Base-by-base conservation (phyloP, 148 eudicot genomes). In the Diospyros kaki region DNA sequence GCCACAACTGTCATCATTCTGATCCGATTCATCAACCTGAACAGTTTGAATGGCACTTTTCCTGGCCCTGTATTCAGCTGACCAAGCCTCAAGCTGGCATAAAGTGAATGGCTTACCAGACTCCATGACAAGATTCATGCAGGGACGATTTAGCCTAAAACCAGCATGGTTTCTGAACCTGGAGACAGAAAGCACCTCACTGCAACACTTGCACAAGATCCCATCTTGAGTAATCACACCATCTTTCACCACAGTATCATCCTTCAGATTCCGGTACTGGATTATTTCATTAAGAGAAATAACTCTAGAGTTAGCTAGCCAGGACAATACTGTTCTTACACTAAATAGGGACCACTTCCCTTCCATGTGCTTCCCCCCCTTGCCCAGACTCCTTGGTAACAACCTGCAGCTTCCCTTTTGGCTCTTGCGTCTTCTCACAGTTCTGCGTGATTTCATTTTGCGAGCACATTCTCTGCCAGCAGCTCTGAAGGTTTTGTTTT, bases 61-160 rank as follows among this genome's bases (percentile, higher is more conserved):
- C 87, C 92, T 84, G 62, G 85, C 80, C 84, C 90, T 92, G 84
- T 90, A 95, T 81, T 95, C 98, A 84, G 81, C 87, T 55, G 97
- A 95, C 98, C 98, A 95, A 73, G 97, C 98, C 85, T 95, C 94
- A 72, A 95, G 96, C 83, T 89, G 89, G 83, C 96, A 90, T 75
- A 87, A 73, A 70, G 93, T 86, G 74, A 84, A 90, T 53, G 93
- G 83, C 84, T 88, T 89, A 72, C 93, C 96, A 74, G 94, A 92
- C 64, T 92, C 93, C 90, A 87, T 87, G 79, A 86, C 85, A 77
- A 95, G 92, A 86, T 95, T 89, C 77, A 83, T 83, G 78, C 96
- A 88, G 46, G 89, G 94, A 75, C 86, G 84, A 50, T 76, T 83
- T 71, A 75, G 82, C 79, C 73, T 82, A 75, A 85, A 89, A 79